A percentile compares a stretch with the other conserved stretches of the same genome.
These are phyloP conservation scores for Kitagawia praeruptora DNA, from an alignment of 129 eudicot species.

Conservation along the genomic window DNA sequence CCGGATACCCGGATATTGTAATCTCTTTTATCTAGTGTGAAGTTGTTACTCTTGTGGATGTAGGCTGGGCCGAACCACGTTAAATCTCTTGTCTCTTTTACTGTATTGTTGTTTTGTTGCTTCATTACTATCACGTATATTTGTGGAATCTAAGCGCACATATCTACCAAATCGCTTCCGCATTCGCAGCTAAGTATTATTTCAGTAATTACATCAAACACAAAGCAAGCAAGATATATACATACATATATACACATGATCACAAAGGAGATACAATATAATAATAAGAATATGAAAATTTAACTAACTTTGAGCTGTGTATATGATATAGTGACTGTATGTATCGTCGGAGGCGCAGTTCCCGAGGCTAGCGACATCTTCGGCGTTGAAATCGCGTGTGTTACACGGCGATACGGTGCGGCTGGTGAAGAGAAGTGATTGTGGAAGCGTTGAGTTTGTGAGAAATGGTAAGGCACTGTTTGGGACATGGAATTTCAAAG, in stretches of 20 bases:
- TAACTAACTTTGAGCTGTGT: constrained; percentile 40
- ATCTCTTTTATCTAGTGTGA: too few species aligned
- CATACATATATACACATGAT: background rate
- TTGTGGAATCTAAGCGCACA: too few species aligned
- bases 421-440: background rate
- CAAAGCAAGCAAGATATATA: background rate
- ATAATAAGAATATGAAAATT: too few species aligned
- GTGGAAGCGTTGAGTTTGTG: background rate
- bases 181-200: background rate
- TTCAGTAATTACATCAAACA: background rate
- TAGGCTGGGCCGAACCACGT: too few species aligned
- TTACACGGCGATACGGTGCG: constrained; percentile 4
- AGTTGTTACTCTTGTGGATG: too few species aligned
- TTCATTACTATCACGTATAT: too few species aligned
- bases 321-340: constrained; percentile 47
- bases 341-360: constrained; percentile 33
- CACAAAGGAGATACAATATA: background rate
- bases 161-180: too few species aligned
- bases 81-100: too few species aligned
- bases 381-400: background rate
- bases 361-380: constrained; percentile 20
- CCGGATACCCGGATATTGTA: too few species aligned
- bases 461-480: background rate
- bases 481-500: background rate
- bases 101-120: too few species aligned